Conservation (phyloP, 2,329 filamentous ascomycete genomes). For the Chalaropsis ovoidea region DNA sequence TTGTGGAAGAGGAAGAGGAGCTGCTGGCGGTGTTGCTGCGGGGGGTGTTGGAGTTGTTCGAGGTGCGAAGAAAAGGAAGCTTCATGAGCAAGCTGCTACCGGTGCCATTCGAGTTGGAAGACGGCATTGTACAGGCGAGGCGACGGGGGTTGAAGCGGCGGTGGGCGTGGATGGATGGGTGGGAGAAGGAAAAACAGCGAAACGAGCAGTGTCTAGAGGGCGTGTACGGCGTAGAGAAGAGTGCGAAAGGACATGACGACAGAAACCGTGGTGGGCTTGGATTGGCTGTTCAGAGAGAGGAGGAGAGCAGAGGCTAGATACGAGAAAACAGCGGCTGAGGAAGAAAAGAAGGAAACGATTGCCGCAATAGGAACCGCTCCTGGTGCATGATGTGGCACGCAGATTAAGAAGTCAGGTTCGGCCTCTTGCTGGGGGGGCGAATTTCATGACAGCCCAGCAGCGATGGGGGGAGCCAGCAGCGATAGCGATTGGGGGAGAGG, state of each 20-base stretch:
- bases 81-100: conserved; percentile 7
- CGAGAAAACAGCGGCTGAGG: not conserved
- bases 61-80: conserved; percentile 18
- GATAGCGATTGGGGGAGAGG: not conserved
- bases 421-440: not conserved
- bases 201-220: not conserved
- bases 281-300: not conserved
- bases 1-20: conserved; percentile 3
- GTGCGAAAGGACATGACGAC: not conserved
- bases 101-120: conserved; percentile 5
- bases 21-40: not conserved
- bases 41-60: not conserved
- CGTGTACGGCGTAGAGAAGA: not conserved
- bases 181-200: not conserved
- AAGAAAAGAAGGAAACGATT: not conserved
- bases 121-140: conserved; percentile 10
- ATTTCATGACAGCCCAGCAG: not conserved
- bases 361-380: not conserved
- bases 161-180: not conserved
- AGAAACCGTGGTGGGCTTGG: not conserved
- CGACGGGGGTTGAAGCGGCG: not conserved
- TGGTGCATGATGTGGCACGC: not conserved
- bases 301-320: not conserved
- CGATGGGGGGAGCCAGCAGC: not conserved
- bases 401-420: not conserved